A percentile compares a stretch with the other conserved stretches of the same genome.
phyloP scores from a whole-genome alignment of 1,139 yeast species.

The Yamadazyma atlantica region DNA sequence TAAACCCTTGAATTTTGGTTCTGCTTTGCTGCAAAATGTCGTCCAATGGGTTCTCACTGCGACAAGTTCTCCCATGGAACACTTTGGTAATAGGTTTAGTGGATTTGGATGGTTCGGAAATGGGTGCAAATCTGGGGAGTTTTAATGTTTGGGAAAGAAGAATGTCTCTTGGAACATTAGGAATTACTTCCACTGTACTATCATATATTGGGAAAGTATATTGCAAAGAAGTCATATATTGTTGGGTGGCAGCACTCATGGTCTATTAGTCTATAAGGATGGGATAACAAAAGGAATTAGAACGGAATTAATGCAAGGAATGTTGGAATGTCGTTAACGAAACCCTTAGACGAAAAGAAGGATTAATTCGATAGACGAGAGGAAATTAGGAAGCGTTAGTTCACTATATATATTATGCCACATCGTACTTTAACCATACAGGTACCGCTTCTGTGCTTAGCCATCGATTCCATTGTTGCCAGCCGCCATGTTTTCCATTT shows the following conservation, averaged over 20 bases:
- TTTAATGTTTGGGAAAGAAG: slow-evolving; percentile 25
- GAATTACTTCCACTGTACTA: slow-evolving; percentile 12
- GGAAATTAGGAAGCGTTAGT: not conserved
- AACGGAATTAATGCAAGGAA: not conserved
- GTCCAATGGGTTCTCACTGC: slow-evolving; percentile 28
- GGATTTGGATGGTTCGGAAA: slow-evolving; percentile 5
- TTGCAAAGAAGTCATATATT: slow-evolving; percentile 15
- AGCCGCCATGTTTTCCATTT: not conserved
- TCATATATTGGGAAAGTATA: slow-evolving; percentile 24
- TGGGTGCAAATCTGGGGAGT: slow-evolving; percentile 13
- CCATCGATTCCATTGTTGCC: not conserved
- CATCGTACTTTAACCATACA: slow-evolving; percentile 2
- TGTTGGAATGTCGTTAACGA: slow-evolving; percentile 1
- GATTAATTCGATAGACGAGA: no score
- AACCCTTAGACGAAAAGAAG: not conserved
- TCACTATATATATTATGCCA: slow-evolving; percentile 1
- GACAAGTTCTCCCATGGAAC: slow-evolving; percentile 3
- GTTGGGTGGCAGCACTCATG: slow-evolving; percentile 1
- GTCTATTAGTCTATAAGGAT: slow-evolving; percentile 2
- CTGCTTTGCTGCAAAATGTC: slow-evolving; percentile 26
- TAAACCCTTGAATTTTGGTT: slow-evolving; percentile 14
- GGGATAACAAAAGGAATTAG: not conserved
- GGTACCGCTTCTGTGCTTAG: not conserved
- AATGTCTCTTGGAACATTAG: slow-evolving; percentile 19
- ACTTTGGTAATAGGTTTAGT: slow-evolving; percentile 8